Base-by-base conservation (phyloP, 805 yeast genomes). In the Teunomyces lycoperdinae region DNA sequence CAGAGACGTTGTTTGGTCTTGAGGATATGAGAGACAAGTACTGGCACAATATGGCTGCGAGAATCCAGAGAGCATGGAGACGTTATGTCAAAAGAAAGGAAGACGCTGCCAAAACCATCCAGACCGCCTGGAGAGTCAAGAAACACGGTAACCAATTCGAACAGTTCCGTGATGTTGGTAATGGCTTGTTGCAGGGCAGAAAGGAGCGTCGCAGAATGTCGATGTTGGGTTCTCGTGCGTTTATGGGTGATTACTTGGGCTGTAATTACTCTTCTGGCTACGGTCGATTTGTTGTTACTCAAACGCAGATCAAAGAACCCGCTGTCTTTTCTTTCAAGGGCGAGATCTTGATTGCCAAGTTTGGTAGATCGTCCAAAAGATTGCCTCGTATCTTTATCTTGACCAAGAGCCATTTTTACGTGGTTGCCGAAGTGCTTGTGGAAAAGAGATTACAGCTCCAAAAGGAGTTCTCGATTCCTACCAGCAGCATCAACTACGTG, bases 1-100 rank as follows among this genome's bases (percentile, higher is more conserved):
- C 99, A 8, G 99, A 94, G 65, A 92, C 98, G 0, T 74, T 94
- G 59, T 94, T 94, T 65, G 96, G 97, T 0, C 73, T 94, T 49
- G 99, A 94, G 69, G 92, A 89, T 58, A 83, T 92, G 92, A 81
- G 98, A 66, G 99, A 94, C 60, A 87, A 84, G 71, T 94, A 90
- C 64, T 94, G 99, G 98, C 92, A 89, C 61, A 89, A 88, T 58
- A 94, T 94, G 96, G 99, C 99, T 4, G 91, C 96, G 3, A 82
- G 96, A 58, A 92, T 94, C 57, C 99, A 94, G 74, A 81, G 97
- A 55, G 98, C 99, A 3, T 90, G 97, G 88, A 80, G 99, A 73
- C 77, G 88, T 58, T 88, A 85, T 62, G 71, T 84, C 52, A 84
- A 83, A 66, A 78, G 88, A 61, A 84, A 91, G 70, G 86, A 84